These are phyloP conservation scores for Wallacemonas sp. DNA, from an alignment of 208 protist genomes.

Conservation along the genomic window DNA sequence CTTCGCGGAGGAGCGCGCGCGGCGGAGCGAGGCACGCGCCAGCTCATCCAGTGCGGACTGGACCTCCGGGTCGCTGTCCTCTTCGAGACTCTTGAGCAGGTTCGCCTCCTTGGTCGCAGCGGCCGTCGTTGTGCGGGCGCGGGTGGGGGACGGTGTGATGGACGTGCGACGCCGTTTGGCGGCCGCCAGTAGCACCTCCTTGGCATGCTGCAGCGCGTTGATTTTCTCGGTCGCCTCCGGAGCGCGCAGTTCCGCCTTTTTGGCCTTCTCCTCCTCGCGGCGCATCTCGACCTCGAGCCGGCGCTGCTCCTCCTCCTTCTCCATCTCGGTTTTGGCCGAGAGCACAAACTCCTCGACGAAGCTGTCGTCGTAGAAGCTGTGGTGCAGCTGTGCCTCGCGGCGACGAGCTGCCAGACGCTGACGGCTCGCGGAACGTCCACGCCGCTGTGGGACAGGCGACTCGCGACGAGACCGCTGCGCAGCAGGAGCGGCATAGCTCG, in stretches of 20 bases:
- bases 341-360: conserved; percentile 89
- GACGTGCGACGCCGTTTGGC: conserved; percentile 49
- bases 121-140: conserved; percentile 31
- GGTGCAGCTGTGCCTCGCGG: conserved; percentile 75
- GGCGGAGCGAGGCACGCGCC: conserved; percentile 23
- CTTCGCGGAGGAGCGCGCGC: conserved; percentile 16
- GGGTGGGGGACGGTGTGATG: conserved; percentile 44
- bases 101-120: conserved; percentile 32
- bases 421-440: conserved; percentile 72
- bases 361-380: conserved; percentile 91
- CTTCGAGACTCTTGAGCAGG: conserved; percentile 36
- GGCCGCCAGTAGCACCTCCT: conserved; percentile 68
- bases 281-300: conserved; percentile 34
- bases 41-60: conserved; percentile 53
- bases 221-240: conserved; percentile 54
- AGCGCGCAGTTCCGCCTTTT: conserved; percentile 38
- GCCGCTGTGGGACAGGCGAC: conserved; percentile 30
- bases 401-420: conserved; percentile 74
- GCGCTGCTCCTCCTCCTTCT: conserved; percentile 40
- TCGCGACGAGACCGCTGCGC: conserved; percentile 17
- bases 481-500: conserved; percentile 15
- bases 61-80: conserved; percentile 55
- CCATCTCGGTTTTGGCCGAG: conserved; percentile 40
- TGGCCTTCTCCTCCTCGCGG: conserved; percentile 43
- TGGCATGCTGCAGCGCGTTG: conserved; percentile 67